Percentiles rank a stretch among this genome's conserved stretches.
Evolutionary conservation across 495 filamentous ascomycete species (phyloP).

Genomic region (Neurospora sp.): DNA sequence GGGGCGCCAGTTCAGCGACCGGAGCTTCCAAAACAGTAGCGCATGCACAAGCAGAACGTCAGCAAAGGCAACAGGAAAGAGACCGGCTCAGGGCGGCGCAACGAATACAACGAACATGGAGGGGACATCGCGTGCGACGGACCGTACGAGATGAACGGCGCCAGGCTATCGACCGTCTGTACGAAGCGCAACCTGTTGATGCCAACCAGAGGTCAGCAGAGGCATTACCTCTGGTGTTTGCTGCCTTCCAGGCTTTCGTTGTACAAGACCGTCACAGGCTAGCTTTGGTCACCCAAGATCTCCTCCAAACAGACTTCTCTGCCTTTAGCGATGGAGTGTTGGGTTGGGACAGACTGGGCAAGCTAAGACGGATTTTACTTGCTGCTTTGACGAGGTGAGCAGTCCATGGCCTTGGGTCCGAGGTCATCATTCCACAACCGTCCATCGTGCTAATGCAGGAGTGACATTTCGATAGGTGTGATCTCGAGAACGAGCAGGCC

Average conservation of each 20-base stretch:
- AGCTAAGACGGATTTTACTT: constrained; percentile 26
- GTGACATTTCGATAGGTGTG: constrained; percentile 3
- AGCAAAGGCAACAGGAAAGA: constrained; percentile 70
- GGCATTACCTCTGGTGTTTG: constrained; percentile 28
- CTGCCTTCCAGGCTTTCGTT: constrained; percentile 18
- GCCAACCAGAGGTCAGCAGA: constrained; percentile 15
- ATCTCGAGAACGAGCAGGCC: background rate
- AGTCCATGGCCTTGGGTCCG: background rate
- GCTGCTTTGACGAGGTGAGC: constrained; percentile 22
- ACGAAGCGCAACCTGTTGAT: constrained; percentile 9
- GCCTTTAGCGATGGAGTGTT: constrained; percentile 13
- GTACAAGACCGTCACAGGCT: constrained; percentile 28
- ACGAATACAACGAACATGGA: constrained; percentile 72
- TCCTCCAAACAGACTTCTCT: constrained; percentile 21
- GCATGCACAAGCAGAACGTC: constrained; percentile 75
- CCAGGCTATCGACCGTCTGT: constrained; percentile 55
- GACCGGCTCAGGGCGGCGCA: constrained; percentile 65
- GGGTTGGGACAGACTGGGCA: constrained; percentile 18
- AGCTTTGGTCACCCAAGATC: constrained; percentile 26
- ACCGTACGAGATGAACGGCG: constrained; percentile 49
- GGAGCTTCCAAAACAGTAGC: constrained; percentile 69
- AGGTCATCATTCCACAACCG: too few relatives aligned
- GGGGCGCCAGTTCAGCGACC: constrained; percentile 32
- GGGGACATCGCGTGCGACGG: constrained; percentile 60
- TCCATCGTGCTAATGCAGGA: background rate